phyloP scores from a whole-genome alignment of 345 rosid species.

The Eucalyptus sp. region DNA sequence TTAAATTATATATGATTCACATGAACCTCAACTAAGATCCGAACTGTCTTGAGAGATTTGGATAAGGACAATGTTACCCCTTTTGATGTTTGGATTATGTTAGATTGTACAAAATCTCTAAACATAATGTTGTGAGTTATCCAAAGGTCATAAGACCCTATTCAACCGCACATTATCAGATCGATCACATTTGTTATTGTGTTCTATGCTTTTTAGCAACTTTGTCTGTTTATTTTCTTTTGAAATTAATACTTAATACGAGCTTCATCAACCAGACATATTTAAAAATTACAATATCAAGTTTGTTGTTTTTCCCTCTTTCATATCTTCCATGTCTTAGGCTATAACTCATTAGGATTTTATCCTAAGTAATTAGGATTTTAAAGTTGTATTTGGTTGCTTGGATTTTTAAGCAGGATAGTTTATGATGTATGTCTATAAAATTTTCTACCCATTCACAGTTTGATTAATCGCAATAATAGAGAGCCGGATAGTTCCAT shows the following conservation, averaged over 20 bases:
- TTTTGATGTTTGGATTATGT: not conserved
- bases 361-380: not conserved
- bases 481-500: rapidly evolving
- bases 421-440: rapidly evolving
- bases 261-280: rapidly evolving
- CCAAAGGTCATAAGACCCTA: not conserved
- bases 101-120: not conserved
- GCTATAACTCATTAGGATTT: not conserved
- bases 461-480: not conserved
- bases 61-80: not conserved
- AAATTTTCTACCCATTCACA: not conserved
- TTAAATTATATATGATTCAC: not conserved
- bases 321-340: not conserved
- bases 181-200: not conserved
- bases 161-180: rapidly evolving
- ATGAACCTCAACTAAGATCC: not conserved
- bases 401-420: not conserved
- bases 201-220: not conserved
- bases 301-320: not conserved
- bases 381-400: not conserved
- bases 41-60: not conserved
- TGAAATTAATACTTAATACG: not conserved
- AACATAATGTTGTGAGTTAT: not conserved
- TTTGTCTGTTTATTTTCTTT: not conserved
- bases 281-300: not conserved